Base-by-base conservation (phyloP, 2,329 filamentous ascomycete species). In the Curvularia eragrostidis region DNA sequence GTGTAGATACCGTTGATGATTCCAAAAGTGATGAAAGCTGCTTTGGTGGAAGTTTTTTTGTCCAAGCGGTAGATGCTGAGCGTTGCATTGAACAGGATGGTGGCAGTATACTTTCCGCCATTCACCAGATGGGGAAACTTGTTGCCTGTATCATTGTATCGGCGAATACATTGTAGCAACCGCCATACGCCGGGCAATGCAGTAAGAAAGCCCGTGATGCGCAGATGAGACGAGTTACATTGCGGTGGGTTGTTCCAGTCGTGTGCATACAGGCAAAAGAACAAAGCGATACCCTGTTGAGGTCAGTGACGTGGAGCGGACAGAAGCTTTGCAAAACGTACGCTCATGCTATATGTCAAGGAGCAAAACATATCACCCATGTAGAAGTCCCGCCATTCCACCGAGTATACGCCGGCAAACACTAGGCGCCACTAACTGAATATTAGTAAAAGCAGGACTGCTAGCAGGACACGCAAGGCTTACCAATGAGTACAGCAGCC, bases 281-380 rank as follows among this genome's bases (percentile, higher is more conserved):
- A 97, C 0, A 98, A 81, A 67, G 93, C 91, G 38, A 97, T 85
- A 71, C 98, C 97, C 89, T 76, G 28, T 23, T n/a, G 1, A 21
- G 8, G 30, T 66, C 24, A 67, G 54, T 42, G n/a, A 38, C 10
- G 43, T 7, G n/a, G 1, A 9, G 5, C 18, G 15, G 15, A 32
- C 46, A 36, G 12, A 21, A 24, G 18, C 9, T 19, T 30, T 13
- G 38, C 10, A 38, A 8, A 28, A 85, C 90, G 80, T 83, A 94
- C 91, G 59, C 91, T 89, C 77, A 91, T 91, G 15, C 89, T 85
- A 76, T 99, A 99, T 5, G 93, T 96, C 54, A 96, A 82, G 2
- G 95, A 98, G 77, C 94, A 98, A 77, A 96, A 97, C 83, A 98
- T 97, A 74, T 99, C 95, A 51, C 95, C 95, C 0, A 98, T 84